Conservation (phyloP, 1,139 yeast species). For the Wickerhamiella infanticola region DNA sequence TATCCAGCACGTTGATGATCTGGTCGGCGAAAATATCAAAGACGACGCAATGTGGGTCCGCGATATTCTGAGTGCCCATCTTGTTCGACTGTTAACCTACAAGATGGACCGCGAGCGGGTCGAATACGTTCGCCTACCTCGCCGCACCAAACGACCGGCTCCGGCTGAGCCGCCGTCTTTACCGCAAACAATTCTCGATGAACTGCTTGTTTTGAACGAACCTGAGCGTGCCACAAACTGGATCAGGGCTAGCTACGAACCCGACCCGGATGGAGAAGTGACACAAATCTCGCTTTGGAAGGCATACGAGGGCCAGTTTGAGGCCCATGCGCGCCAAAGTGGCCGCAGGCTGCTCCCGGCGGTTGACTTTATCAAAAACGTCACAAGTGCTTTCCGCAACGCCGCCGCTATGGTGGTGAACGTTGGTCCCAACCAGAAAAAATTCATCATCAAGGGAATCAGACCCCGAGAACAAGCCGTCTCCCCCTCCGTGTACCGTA, state of each 20-base stretch:
- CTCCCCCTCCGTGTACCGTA: constrained; percentile 20
- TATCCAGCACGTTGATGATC: neutral
- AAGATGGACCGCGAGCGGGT: constrained; percentile 26
- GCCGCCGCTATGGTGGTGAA: constrained; percentile 86
- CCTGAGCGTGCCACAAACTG: constrained; percentile 89
- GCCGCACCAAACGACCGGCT: constrained; percentile 25
- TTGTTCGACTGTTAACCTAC: constrained; percentile 41
- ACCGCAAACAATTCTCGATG: constrained; percentile 41
- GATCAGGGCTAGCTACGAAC: constrained; percentile 87
- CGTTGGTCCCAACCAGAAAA: constrained; percentile 42
- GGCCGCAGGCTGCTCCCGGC: constrained; percentile 67
- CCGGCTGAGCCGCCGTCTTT: constrained; percentile 54
- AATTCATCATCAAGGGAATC: constrained; percentile 84
- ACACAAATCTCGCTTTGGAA: constrained; percentile 96
- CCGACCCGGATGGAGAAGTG: constrained; percentile 62
- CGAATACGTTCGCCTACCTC: constrained; percentile 26
- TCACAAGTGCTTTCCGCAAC: constrained; percentile 75
- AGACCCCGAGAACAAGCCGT: constrained; percentile 44
- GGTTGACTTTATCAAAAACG: constrained; percentile 90
- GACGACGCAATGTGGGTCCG: constrained; percentile 29
- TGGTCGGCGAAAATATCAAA: constrained; percentile 18
- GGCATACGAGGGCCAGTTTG: constrained; percentile 77
- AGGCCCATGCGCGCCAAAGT: constrained; percentile 27
- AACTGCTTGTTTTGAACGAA: constrained; percentile 54
- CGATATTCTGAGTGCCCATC: constrained; percentile 30